These are phyloP conservation scores for Fusarium equiseti DNA, from an alignment of 2,329 filamentous ascomycete genomes.

Conservation along the genomic window DNA sequence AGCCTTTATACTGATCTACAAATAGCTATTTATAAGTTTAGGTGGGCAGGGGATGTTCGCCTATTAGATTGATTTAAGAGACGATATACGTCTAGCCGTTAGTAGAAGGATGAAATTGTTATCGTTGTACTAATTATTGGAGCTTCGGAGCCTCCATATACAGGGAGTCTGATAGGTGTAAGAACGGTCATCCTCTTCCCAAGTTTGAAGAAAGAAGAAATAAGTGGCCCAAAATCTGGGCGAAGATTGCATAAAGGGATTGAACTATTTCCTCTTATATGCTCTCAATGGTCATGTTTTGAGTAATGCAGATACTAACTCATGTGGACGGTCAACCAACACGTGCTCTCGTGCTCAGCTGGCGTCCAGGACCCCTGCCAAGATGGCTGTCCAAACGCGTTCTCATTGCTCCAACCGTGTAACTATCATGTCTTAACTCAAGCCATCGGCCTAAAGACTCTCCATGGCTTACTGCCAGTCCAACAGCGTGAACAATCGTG, in stretches of 20 bases:
- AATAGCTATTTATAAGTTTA: not conserved
- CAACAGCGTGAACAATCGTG: constrained; percentile 12
- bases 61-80: not conserved
- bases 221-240: not conserved
- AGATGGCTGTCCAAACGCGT: constrained; percentile 35
- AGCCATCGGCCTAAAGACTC: constrained; percentile 42
- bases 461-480: constrained; percentile 16
- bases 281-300: not conserved
- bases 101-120: not conserved
- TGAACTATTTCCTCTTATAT: not conserved
- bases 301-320: not conserved
- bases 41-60: not conserved
- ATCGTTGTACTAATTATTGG: not conserved
- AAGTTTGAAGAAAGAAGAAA: not conserved
- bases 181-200: not conserved
- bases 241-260: not conserved
- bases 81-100: not conserved
- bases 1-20: not conserved
- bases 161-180: not conserved
- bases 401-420: constrained; percentile 37
- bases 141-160: not conserved
- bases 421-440: constrained; percentile 29
- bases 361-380: constrained; percentile 18
- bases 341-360: constrained; percentile 42
- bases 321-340: not conserved